Percentiles rank a stretch among this genome's conserved stretches.
phyloP scores from a whole-genome alignment of 331 rosid species.

The Malus hybrid region DNA sequence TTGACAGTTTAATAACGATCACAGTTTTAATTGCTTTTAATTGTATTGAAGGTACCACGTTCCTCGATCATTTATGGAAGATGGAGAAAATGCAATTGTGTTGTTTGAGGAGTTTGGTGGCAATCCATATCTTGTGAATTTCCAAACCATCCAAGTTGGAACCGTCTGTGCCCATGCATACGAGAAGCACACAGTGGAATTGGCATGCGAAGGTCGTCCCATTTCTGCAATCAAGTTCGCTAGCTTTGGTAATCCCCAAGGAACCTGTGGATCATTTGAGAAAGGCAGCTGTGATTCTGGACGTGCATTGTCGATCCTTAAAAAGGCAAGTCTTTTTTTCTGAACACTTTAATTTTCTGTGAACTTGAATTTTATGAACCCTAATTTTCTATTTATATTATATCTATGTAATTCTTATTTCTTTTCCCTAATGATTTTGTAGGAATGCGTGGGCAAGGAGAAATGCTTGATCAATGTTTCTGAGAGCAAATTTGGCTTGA shows the following conservation, averaged over 20 bases:
- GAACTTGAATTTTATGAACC: no score
- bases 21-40: neutral
- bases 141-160: conserved; percentile 26
- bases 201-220: conserved; percentile 10
- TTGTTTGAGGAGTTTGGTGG: conserved; percentile 58
- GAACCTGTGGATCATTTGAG: conserved; percentile 16
- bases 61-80: conserved; percentile 30
- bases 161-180: conserved; percentile 30
- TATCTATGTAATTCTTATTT: neutral
- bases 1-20: neutral
- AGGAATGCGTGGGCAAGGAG: conserved; percentile 13
- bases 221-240: conserved; percentile 22
- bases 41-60: conserved; percentile 35
- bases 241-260: conserved; percentile 21
- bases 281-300: conserved; percentile 8
- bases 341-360: no score
- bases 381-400: no score
- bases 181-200: conserved; percentile 24
- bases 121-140: conserved; percentile 35
- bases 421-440: neutral
- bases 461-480: conserved; percentile 21
- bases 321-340: neutral
- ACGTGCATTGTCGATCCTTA: conserved; percentile 1
- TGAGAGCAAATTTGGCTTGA: conserved; percentile 23
- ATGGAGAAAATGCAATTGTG: conserved; percentile 34